Evolutionary conservation across 352 stramenopile species (phyloP), one percentile per base, ranked within the genome.

Genomic region (Phytophthora ramorum): DNA sequence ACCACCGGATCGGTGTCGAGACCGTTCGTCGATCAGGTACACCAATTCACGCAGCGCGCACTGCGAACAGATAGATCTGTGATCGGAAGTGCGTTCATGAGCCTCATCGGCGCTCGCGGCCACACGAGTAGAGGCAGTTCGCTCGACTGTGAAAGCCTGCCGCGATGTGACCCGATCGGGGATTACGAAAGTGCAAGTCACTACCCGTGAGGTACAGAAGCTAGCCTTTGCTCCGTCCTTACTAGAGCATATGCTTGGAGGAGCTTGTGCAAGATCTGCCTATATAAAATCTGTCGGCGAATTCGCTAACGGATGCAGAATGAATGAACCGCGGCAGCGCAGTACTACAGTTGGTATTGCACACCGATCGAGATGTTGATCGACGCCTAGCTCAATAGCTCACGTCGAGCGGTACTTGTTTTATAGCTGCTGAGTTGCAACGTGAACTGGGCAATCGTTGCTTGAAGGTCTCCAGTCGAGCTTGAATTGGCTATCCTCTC

Each of bases 111-210:
- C n/a, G 41, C 41, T 7, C 1, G 22, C 7, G 41, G 22, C 41
- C 28, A 54, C 46, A 17, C 38, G 52, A 63, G 65, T 69, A 73
- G 53, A 75, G 66, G 55, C 66, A 59, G 66, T 75, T 75, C 62
- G 35, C 37, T 55, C 28, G 22, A 43, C 43, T 64, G 35, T 57
- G 46, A 60, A 66, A 71, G 48, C 28, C 47, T 44, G 19, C 24
- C 13, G 28, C 50, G 50, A 68, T 69, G 58, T 59, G 58, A 57
- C 35, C 59, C 46, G 51, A 73, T 69, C 54, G 26, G 62, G 48
- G 48, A 43, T 65, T 71, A 67, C 54, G 34, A 70, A 58, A 34
- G 51, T 58, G 45, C 46, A 67, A 53, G 57, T 47, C 48, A 17
- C 35, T 44, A 44, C 1, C 53, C 16, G 26, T 59, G 45, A 37